Evolutionary conservation across 768 basidiomycete species (phyloP).

Genomic region (Termitomyces heimii): DNA sequence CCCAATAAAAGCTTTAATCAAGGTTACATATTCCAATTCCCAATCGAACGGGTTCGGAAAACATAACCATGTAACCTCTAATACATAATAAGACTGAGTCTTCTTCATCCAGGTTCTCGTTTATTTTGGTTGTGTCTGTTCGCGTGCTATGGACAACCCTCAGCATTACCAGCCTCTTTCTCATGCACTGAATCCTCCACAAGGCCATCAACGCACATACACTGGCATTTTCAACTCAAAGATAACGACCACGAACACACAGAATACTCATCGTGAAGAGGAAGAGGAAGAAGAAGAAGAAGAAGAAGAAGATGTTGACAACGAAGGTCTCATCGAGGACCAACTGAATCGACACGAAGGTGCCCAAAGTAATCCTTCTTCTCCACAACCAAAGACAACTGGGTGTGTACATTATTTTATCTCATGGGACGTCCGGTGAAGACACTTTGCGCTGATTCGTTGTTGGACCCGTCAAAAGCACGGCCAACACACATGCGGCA

Average conservation of each 20-base stretch:
- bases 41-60: slow-evolving; percentile 7
- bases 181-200: slow-evolving; percentile 66
- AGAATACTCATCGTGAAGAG: slow-evolving; percentile 22
- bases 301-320: slow-evolving; percentile 67
- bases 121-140: not conserved
- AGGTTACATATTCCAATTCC: slow-evolving; percentile 8
- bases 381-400: slow-evolving; percentile 27
- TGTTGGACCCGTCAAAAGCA: slow-evolving; percentile 12
- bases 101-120: slow-evolving; percentile 2
- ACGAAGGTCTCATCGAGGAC: slow-evolving; percentile 68
- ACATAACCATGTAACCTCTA: slow-evolving; percentile 6
- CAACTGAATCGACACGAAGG: slow-evolving; percentile 49
- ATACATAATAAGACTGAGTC: slow-evolving; percentile 1
- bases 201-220: slow-evolving; percentile 20
- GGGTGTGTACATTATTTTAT: slow-evolving; percentile 17
- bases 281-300: slow-evolving; percentile 59
- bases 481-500: slow-evolving; percentile 18
- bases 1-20: slow-evolving; percentile 14
- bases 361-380: slow-evolving; percentile 30
- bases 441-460: slow-evolving; percentile 6
- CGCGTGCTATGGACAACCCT: slow-evolving; percentile 51
- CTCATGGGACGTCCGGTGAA: not conserved
- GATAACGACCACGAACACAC: slow-evolving; percentile 8
- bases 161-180: slow-evolving; percentile 80
- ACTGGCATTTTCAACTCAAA: slow-evolving; percentile 21